These are phyloP conservation scores for Hanseniaspora uvarum DNA, from an alignment of 1,139 yeast species.

Conservation along the genomic window DNA sequence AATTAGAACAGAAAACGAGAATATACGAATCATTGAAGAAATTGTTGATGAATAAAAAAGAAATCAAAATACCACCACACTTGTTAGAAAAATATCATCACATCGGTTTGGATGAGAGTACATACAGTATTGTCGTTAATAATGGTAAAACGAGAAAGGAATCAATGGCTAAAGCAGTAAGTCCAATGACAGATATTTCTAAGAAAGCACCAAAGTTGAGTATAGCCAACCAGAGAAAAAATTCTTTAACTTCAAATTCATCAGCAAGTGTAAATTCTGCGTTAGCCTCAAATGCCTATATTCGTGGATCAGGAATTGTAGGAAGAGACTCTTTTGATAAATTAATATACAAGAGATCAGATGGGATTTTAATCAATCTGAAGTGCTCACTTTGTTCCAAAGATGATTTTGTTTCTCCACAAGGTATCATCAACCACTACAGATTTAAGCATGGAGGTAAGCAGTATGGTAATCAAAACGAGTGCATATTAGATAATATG, in stretches of 20 bases:
- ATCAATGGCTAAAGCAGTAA: not conserved
- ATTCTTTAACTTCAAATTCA: not conserved
- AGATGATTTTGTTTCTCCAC: conserved; percentile 65
- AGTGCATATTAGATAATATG: conserved; percentile 56
- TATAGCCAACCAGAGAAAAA: not conserved
- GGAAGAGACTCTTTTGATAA: conserved; percentile 31
- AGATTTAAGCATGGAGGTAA: conserved; percentile 66
- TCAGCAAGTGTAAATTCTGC: not conserved
- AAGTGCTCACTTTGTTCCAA: conserved; percentile 61
- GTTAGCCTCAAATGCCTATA: not conserved
- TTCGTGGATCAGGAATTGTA: conserved; percentile 25
- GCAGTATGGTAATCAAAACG: conserved; percentile 54
- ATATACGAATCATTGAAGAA: not conserved
- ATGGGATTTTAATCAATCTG: conserved; percentile 58
- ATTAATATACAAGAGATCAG: conserved; percentile 61
- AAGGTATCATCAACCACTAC: conserved; percentile 69
- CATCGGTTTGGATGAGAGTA: not conserved
- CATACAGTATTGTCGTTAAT: not conserved
- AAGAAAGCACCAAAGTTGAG: not conserved
- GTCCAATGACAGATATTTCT: not conserved
- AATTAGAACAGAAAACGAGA: not conserved
- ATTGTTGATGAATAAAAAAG: not conserved
- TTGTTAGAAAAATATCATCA: not conserved
- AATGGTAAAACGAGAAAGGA: not conserved
- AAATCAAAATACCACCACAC: conserved; percentile 1